Evolutionary conservation across 2,329 filamentous ascomycete species (phyloP), one percentile per base, ranked within the genome.

Genomic region (Decorospora gaudefroyi): DNA sequence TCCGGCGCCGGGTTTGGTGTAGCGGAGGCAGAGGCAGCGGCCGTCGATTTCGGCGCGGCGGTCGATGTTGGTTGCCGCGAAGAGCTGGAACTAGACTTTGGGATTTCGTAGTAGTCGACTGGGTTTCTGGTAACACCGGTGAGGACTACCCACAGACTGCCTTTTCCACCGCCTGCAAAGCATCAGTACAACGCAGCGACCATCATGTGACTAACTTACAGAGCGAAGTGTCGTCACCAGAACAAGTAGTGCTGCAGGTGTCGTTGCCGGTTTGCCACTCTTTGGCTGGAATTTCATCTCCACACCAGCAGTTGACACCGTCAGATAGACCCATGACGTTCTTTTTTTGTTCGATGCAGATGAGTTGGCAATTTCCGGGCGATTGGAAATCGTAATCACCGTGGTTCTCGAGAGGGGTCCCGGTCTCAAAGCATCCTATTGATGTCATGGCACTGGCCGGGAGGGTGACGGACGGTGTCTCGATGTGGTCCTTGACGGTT

Each of bases 271-370:
- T 78, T 47, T 84, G 65, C 27, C 74, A 73, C 11, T 73, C 73
- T 33, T 62, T 54, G 11, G 83, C 75, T 0, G 90, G 90, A 33
- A 91, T 78, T 46, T 76, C 70, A 51, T 82, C 73, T 46, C 90
- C 90, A 62, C 90, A 95, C 61, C 77, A 88, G 72, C 90, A 96
- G 52, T 82, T 71, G 12, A 76, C 74, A 11, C 80, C 80, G 12
- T 78, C 76, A 6, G 78, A 80, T 30, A 88, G 72, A 21, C 78
- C 88, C 59, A 85, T 81, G 6, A 90, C 86, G 1, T 77, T 55
- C 23, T 78, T 76, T 6, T 74, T 60, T 0, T 70, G 61, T 2
- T 70, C 59, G 16, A 74, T 59, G 62, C 82, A 85, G 50, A 73
- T 66, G 13, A 69, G 57, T 52, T 80, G 76, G 55, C 82, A 85